phyloP scores from a whole-genome alignment of 1,284 basidiomycete species.

The Spongispora temasekensis region DNA sequence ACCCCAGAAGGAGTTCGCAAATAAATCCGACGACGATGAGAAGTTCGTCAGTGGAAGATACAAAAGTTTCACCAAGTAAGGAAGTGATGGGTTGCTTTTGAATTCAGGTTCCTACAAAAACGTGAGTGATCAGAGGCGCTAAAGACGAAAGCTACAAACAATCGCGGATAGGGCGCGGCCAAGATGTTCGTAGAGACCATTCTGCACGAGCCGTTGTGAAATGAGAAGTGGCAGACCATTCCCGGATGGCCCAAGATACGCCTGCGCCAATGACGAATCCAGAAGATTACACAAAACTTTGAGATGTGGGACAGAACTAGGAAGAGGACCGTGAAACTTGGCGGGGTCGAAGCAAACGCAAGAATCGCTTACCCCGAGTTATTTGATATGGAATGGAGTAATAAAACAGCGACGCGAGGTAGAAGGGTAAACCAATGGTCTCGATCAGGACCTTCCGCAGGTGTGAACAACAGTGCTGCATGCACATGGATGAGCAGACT shows the following conservation, averaged over 20 bases:
- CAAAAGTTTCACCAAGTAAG: slow-evolving; percentile 33
- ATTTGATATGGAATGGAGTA: slow-evolving; percentile 53
- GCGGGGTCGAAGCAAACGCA: background rate
- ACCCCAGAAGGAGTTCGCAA: slow-evolving; percentile 35
- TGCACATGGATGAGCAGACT: slow-evolving; percentile 9
- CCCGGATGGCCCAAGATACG: slow-evolving; percentile 12
- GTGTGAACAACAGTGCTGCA: slow-evolving; percentile 46
- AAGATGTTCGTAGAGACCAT: slow-evolving; percentile 21
- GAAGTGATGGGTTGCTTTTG: slow-evolving; percentile 31
- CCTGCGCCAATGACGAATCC: slow-evolving; percentile 10
- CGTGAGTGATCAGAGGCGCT: slow-evolving; percentile 3
- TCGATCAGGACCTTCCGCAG: slow-evolving; percentile 38
- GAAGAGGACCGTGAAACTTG: slow-evolving; percentile 22
- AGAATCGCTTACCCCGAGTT: slow-evolving; percentile 45
- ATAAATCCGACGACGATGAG: slow-evolving; percentile 34
- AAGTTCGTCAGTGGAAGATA: slow-evolving; percentile 29
- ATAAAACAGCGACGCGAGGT: slow-evolving; percentile 45
- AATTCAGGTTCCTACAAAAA: slow-evolving; percentile 23
- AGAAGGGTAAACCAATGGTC: slow-evolving; percentile 62
- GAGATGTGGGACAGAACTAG: slow-evolving; percentile 25
- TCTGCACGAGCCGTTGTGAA: slow-evolving; percentile 17
- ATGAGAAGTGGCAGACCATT: slow-evolving; percentile 16
- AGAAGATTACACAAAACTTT: slow-evolving; percentile 32
- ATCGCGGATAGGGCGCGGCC: slow-evolving; percentile 22
- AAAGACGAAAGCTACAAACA: slow-evolving; percentile 19